Evolutionary conservation across 768 basidiomycete genomes (phyloP).

Genomic region (Suillus hirtellus): DNA sequence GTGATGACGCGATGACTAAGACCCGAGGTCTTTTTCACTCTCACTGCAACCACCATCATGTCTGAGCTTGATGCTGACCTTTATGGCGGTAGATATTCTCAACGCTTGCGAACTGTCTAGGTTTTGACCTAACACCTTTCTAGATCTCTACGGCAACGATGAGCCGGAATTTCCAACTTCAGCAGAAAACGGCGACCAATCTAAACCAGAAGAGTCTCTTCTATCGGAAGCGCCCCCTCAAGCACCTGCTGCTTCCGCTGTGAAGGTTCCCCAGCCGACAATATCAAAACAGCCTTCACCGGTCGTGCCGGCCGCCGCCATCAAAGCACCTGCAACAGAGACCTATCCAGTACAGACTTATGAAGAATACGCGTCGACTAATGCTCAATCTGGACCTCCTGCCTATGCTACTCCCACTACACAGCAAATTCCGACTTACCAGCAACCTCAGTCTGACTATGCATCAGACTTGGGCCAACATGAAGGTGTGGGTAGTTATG

Average conservation of each 20-base stretch:
- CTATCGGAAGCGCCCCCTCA: conserved; percentile 28
- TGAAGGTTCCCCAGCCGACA: conserved; percentile 22
- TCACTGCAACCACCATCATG: conserved; percentile 37
- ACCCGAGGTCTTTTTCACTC: conserved; percentile 24
- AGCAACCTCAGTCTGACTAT: conserved; percentile 62
- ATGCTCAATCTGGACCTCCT: conserved; percentile 26
- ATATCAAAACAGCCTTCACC: conserved; percentile 21
- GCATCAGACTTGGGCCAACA: conserved; percentile 28
- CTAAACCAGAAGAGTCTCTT: conserved; percentile 28
- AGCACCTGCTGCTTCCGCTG: conserved; percentile 19
- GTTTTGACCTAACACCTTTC: conserved; percentile 4
- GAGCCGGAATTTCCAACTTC: conserved; percentile 61
- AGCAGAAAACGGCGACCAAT: conserved; percentile 37
- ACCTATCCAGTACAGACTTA: conserved; percentile 12
- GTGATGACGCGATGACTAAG: conserved; percentile 28
- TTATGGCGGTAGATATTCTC: conserved; percentile 67
- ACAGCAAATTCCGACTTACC: conserved; percentile 80
- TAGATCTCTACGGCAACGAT: conserved; percentile 65
- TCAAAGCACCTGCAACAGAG: conserved; percentile 18
- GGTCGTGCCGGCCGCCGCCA: conserved; percentile 11
- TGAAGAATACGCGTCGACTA: conserved; percentile 18
- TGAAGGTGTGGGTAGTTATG: conserved; percentile 39
- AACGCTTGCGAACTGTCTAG: neutral
- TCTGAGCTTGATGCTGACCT: conserved; percentile 88
- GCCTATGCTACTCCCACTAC: conserved; percentile 46